Evolutionary conservation across 2,329 filamentous ascomycete species (phyloP).

Genomic region (Colletotrichum agaves): DNA sequence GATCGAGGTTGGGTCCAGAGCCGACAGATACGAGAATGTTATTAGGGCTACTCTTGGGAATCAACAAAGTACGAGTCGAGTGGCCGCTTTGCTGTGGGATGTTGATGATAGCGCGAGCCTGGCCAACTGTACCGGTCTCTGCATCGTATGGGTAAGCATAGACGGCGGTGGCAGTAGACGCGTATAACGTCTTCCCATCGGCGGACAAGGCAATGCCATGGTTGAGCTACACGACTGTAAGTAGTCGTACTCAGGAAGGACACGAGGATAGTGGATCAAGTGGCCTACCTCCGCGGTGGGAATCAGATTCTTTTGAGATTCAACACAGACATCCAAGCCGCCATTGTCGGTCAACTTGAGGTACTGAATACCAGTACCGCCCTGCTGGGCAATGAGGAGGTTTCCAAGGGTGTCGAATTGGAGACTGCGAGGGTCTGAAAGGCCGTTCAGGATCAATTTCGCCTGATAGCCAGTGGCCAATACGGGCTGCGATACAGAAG

Average conservation of each 20-base stretch:
- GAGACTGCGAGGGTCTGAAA: slow-evolving; percentile 46
- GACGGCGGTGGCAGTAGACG: slow-evolving; percentile 67
- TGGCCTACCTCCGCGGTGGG: slow-evolving; percentile 41
- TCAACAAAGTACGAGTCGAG: slow-evolving; percentile 72
- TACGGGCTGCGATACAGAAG: slow-evolving; percentile 29
- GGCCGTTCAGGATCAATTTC: slow-evolving; percentile 43
- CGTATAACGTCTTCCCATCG: slow-evolving; percentile 65
- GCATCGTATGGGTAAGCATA: slow-evolving; percentile 74
- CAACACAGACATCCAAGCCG: slow-evolving; percentile 44
- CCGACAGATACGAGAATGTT: slow-evolving; percentile 74
- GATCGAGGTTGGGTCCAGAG: slow-evolving; percentile 71
- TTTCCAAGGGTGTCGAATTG: slow-evolving; percentile 50
- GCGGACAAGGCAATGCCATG: slow-evolving; percentile 65
- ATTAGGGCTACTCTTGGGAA: slow-evolving; percentile 65
- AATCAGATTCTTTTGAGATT: slow-evolving; percentile 44
- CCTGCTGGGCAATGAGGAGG: slow-evolving; percentile 49
- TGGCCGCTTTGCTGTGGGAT: slow-evolving; percentile 58
- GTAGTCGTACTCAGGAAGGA: neutral
- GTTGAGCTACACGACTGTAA: slow-evolving; percentile 54
- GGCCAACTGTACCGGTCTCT: slow-evolving; percentile 57
- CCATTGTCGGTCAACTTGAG: slow-evolving; percentile 47
- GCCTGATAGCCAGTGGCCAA: slow-evolving; percentile 42
- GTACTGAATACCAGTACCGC: slow-evolving; percentile 46
- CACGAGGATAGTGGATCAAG: neutral
- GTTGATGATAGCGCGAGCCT: slow-evolving; percentile 66